These are phyloP conservation scores for Cryptococcus sp. DNA, from an alignment of 1,284 basidiomycete species.

Conservation along the genomic window DNA sequence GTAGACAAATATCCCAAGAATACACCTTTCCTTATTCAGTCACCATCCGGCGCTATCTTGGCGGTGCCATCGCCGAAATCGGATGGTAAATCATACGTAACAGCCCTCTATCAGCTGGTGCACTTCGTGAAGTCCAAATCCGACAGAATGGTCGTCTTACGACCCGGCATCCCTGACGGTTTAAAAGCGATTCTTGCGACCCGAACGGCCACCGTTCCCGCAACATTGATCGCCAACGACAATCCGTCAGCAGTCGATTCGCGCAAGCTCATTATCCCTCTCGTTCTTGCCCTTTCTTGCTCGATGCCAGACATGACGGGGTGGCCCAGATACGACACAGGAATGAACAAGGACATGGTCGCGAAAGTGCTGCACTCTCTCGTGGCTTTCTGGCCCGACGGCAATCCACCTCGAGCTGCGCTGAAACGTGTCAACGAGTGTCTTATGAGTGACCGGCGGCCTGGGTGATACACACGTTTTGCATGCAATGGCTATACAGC, in stretches of 20 bases:
- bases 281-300: slow-evolving; percentile 32
- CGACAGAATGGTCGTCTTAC: slow-evolving; percentile 13
- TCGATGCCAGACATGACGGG: slow-evolving; percentile 13
- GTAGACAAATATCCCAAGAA: slow-evolving; percentile 28
- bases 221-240: background rate
- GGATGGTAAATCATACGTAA: slow-evolving; percentile 24
- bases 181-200: slow-evolving; percentile 9
- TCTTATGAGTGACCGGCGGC: slow-evolving; percentile 34
- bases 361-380: slow-evolving; percentile 40
- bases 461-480: background rate
- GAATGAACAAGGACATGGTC: slow-evolving; percentile 29
- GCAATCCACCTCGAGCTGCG: slow-evolving; percentile 48
- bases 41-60: slow-evolving; percentile 5
- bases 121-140: slow-evolving; percentile 1
- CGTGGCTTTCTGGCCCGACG: slow-evolving; percentile 47
- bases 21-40: slow-evolving; percentile 7
- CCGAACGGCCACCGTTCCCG: background rate
- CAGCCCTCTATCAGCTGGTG: slow-evolving; percentile 19
- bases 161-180: slow-evolving; percentile 17
- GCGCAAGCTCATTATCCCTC: slow-evolving; percentile 32
- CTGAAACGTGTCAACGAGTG: slow-evolving; percentile 51
- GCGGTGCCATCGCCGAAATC: slow-evolving; percentile 28
- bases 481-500: no score
- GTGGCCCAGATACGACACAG: background rate
- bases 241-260: slow-evolving; percentile 6